Base-by-base conservation (phyloP, 257 asterid genomes). In the Vinca minor region DNA sequence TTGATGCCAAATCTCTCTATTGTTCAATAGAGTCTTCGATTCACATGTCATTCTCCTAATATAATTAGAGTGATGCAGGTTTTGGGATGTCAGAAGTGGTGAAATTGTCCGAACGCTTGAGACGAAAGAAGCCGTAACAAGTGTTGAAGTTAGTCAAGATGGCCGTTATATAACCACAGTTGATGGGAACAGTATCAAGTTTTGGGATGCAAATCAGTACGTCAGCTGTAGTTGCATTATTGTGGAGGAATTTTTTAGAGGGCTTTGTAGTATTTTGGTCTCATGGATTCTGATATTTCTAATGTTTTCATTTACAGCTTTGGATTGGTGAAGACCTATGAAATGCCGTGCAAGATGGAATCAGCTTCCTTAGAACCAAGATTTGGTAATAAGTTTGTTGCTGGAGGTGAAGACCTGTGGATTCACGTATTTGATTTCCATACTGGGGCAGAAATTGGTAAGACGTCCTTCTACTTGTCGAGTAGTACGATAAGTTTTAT, bases 401-500 rank as follows among this genome's bases (percentile, higher is more conserved):
- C 92, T 70, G 95, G 98, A 64, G 98, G 99, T 68, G 97, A 89
- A 82, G 99, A 93, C 79, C 75, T 89, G 97, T 93, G 99, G 99
- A 77, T 93, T 75, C 99, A 76, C 60, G 78, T 85, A 28, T 89
- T 84, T 48, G 96, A 93, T 83, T 93, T 93, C 62, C 85, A 85
- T 73, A 87, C 94, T 0, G 96, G 99, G 36, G 85, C 64, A 36
- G 95, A 89, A 83, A 73, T 93, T 21, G 99, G 97, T 93, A 69
- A 61, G 84, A 23, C 17, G 34, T 56, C 8, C 29, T 35, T 62
- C n/a, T n/a, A n/a, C n/a, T n/a, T n/a, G n/a, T n/a, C n/a, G n/a
- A n/a, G n/a, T n/a, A n/a, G n/a, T n/a, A n/a, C n/a, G n/a, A 28
- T 15, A 34, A 59, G 17, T 35, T 23, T 55, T 5, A 15, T 56